Conservation (phyloP, 805 yeast genomes). For the Zygotorulaspora florentina region DNA sequence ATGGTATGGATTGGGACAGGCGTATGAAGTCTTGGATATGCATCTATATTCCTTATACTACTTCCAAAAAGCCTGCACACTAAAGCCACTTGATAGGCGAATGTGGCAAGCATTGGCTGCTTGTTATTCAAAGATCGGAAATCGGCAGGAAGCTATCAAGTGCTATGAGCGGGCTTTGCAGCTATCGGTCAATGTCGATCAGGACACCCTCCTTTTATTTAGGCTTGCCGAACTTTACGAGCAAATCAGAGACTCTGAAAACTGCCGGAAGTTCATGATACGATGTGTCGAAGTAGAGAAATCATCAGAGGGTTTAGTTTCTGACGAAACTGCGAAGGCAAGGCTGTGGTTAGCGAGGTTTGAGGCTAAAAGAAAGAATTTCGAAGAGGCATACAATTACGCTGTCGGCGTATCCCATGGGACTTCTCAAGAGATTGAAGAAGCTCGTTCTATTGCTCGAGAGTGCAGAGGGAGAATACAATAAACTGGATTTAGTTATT, state of each 20-base stretch:
- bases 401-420: slow-evolving; percentile 70
- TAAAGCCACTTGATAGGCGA: slow-evolving; percentile 84
- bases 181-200: slow-evolving; percentile 47
- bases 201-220: slow-evolving; percentile 50
- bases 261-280: slow-evolving; percentile 56
- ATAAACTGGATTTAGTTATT: slow-evolving; percentile 2
- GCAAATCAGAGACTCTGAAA: slow-evolving; percentile 46
- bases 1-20: slow-evolving; percentile 98
- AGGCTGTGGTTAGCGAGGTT: slow-evolving; percentile 79
- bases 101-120: slow-evolving; percentile 96
- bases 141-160: slow-evolving; percentile 67
- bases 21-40: slow-evolving; percentile 95
- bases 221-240: slow-evolving; percentile 68
- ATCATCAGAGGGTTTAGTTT: slow-evolving; percentile 51
- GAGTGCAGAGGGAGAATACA: slow-evolving; percentile 55
- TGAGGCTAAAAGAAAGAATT: slow-evolving; percentile 54
- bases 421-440: slow-evolving; percentile 82
- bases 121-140: slow-evolving; percentile 77
- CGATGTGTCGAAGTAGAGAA: slow-evolving; percentile 59
- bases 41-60: slow-evolving; percentile 87
- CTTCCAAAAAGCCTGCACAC: slow-evolving; percentile 83
- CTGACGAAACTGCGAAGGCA: slow-evolving; percentile 74
- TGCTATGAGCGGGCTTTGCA: slow-evolving; percentile 75
- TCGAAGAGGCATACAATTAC: slow-evolving; percentile 63
- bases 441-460: slow-evolving; percentile 77